Evolutionary conservation across 2,329 filamentous ascomycete species (phyloP), one percentile per base, ranked within the genome.

Genomic region (Penicillium sp.): DNA sequence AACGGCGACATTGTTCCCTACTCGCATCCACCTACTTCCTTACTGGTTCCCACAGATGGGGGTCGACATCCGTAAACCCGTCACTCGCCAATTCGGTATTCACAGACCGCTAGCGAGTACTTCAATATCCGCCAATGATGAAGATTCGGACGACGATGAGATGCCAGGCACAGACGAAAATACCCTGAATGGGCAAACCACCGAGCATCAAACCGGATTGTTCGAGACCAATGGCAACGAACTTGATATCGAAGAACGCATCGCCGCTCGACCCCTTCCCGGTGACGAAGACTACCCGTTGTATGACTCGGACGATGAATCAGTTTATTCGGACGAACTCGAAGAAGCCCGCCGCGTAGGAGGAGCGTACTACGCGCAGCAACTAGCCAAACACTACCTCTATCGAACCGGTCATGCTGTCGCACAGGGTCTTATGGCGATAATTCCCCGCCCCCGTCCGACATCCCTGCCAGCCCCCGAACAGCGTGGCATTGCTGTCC

Each of bases 1-100:
- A 55, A 91, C 88, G 1, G 93, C 93, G 9, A 89, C 85, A 10
- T 77, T 99, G 42, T 95, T 97, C 72, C 92, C 92, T 0, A 83
- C 86, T 41, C 85, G 89, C 51, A 99, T 99, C 73, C 80, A 97
- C 44, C 81, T 99, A 11, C 80, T 99, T 6, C 94, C 94, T 0
- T 99, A 90, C 79, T 99, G 94, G 94, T 90, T 93, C 80, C 94
- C 94, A 1, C 94, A 99, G 75, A 99, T 99, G 94, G 87, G 96
- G 62, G 86, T 95, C 23, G 94, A 99, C 68, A 99, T 99, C 66
- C 89, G 92, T 62, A 99, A 99, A 75, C 91, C 94, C 1, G 84
- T 86, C 29, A 91, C 85, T 4, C 91, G 94, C 66, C 85, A 88
- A 63, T 97, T 97, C 70, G 94, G 94, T 51, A 97, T 99, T 64